These are phyloP conservation scores for Bryopsis sp. DNA, from an alignment of 139 green algal species.

Conservation along the genomic window DNA sequence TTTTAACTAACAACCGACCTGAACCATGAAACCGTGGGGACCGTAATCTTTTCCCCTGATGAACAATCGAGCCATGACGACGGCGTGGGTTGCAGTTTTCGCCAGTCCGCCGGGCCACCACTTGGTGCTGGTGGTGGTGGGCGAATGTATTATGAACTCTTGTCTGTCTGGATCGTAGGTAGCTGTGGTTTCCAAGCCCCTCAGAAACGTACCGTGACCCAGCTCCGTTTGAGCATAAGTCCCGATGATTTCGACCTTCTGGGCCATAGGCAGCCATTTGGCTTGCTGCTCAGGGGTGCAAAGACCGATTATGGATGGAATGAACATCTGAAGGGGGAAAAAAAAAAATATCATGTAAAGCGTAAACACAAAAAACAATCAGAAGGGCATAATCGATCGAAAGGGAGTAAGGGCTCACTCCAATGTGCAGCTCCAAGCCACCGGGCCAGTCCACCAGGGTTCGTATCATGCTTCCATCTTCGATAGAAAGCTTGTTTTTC, in stretches of 20 bases:
- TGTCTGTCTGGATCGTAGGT: conserved; percentile 64
- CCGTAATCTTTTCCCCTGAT: conserved; percentile 59
- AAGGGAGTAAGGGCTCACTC: too few species aligned
- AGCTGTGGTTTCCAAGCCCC: conserved; percentile 90
- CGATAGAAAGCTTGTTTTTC: conserved; percentile 48
- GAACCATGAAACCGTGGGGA: conserved; percentile 77
- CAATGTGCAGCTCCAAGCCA: conserved; percentile 87
- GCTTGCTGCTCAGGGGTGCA: conserved; percentile 79
- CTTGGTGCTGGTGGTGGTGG: conserved; percentile 81
- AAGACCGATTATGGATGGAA: conserved; percentile 82
- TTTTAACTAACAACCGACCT: conserved; percentile 21
- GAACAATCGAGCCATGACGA: conserved; percentile 88
- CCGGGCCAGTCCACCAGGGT: conserved; percentile 65
- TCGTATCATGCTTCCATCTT: conserved; percentile 67
- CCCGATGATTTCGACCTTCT: conserved; percentile 58
- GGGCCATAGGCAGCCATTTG: conserved; percentile 76
- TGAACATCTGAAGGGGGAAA: conserved; percentile 77
- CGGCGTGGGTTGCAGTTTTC: conserved; percentile 83
- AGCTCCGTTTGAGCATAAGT: conserved; percentile 96
- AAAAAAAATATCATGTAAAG: too few species aligned
- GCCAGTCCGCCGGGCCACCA: conserved; percentile 86
- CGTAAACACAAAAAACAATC: too few species aligned
- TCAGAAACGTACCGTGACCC: conserved; percentile 90
- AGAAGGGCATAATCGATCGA: too few species aligned
- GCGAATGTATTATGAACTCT: conserved; percentile 89